These are phyloP conservation scores for Trametes polyzona DNA, from an alignment of 1,284 basidiomycete genomes.

Conservation along the genomic window DNA sequence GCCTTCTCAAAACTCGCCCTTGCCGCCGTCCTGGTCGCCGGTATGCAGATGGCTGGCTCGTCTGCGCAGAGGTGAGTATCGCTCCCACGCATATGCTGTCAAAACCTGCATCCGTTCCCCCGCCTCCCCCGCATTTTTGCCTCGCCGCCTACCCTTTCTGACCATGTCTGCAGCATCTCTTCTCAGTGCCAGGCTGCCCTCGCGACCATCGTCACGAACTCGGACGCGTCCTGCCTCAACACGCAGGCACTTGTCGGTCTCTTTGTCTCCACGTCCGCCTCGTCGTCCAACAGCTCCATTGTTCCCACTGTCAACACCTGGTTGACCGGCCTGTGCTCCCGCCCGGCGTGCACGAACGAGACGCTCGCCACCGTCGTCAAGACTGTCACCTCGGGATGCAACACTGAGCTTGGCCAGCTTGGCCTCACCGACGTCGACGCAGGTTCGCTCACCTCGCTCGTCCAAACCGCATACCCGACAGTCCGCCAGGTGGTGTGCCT, in stretches of 20 bases:
- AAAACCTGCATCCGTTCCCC: background rate
- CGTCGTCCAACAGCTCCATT: slow-evolving; percentile 42
- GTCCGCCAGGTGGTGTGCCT: slow-evolving; percentile 55
- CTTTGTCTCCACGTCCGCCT: slow-evolving; percentile 39
- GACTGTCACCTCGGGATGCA: slow-evolving; percentile 57
- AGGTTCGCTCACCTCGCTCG: slow-evolving; percentile 38
- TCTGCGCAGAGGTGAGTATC: slow-evolving; percentile 50
- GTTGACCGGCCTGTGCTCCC: slow-evolving; percentile 58
- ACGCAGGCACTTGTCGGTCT: slow-evolving; percentile 49
- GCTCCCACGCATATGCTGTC: background rate
- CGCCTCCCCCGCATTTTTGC: background rate
- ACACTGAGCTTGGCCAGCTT: slow-evolving; percentile 46
- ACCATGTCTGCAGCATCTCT: slow-evolving; percentile 38
- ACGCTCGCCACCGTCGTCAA: slow-evolving; percentile 52
- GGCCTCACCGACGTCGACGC: slow-evolving; percentile 37
- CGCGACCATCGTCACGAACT: slow-evolving; percentile 44
- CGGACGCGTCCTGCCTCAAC: slow-evolving; percentile 58
- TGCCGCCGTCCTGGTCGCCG: slow-evolving; percentile 38
- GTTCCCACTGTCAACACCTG: slow-evolving; percentile 57
- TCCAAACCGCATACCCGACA: slow-evolving; percentile 53
- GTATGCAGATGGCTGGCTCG: slow-evolving; percentile 41
- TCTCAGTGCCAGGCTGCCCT: slow-evolving; percentile 41
- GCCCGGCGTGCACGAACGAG: slow-evolving; percentile 58
- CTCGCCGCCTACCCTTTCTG: background rate
- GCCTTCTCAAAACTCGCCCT: slow-evolving; percentile 32